A percentile compares a stretch with the other conserved stretches of the same genome.
Evolutionary conservation across 495 filamentous ascomycete species (phyloP).

Genomic region (Xylaria sp.): DNA sequence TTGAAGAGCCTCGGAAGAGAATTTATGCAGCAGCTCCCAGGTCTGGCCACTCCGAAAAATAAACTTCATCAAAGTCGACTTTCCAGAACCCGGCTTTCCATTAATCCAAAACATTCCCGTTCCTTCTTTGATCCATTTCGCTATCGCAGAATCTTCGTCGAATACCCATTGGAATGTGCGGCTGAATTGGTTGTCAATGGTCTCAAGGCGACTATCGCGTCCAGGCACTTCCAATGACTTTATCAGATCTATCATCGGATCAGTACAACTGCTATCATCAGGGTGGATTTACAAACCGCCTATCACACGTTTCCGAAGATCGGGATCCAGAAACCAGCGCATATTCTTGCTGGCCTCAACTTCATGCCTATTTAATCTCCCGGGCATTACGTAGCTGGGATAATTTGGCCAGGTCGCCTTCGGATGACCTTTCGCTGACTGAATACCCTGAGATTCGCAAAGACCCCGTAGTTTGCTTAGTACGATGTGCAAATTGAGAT

Average conservation of each 20-base stretch:
- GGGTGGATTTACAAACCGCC: not conserved
- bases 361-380: too few species aligned
- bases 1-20: not conserved
- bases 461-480: not conserved
- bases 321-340: too few species aligned
- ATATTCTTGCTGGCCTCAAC: too few species aligned
- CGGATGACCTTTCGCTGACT: too few species aligned
- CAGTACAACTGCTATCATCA: not conserved
- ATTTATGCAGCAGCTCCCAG: conserved; percentile 17
- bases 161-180: conserved; percentile 32
- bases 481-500: not conserved
- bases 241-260: not conserved
- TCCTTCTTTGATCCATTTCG: conserved; percentile 23
- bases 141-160: conserved; percentile 5
- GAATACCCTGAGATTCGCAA: too few species aligned
- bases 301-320: too few species aligned
- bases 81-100: conserved; percentile 32
- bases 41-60: conserved; percentile 22
- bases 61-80: conserved; percentile 32
- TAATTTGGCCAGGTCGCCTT: too few species aligned
- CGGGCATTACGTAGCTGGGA: too few species aligned
- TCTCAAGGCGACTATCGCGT: not conserved
- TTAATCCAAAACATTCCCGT: conserved; percentile 27
- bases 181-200: conserved; percentile 18
- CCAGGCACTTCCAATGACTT: conserved; percentile 1